Percentiles rank a stretch among this genome's conserved stretches.
phyloP scores from a whole-genome alignment of 805 yeast species.

The Yueomyces sinensis region DNA sequence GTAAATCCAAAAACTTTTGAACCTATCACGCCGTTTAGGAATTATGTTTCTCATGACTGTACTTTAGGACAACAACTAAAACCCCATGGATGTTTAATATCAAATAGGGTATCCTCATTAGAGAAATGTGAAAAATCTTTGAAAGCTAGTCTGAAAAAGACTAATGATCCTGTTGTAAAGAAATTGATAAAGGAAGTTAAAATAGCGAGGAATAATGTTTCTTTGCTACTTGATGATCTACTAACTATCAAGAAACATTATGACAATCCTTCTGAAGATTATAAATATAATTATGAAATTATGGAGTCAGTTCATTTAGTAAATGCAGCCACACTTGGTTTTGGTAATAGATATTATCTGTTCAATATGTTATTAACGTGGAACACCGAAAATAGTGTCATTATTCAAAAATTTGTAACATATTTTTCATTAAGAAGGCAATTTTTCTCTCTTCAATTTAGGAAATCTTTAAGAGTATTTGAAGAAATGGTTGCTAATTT shows the following conservation, averaged over 20 bases:
- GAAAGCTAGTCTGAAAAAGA: slow-evolving; percentile 13
- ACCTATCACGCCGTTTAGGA: slow-evolving; percentile 33
- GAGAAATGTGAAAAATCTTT: slow-evolving; percentile 6
- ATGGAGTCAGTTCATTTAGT: not conserved
- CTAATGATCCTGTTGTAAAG: slow-evolving; percentile 3
- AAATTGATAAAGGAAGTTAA: slow-evolving; percentile 6
- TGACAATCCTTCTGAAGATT: slow-evolving; percentile 4
- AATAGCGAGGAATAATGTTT: slow-evolving; percentile 8
- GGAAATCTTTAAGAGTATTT: slow-evolving; percentile 36
- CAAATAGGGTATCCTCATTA: slow-evolving; percentile 10
- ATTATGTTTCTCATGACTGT: slow-evolving; percentile 52
- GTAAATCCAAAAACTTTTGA: slow-evolving; percentile 26
- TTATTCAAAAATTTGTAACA: slow-evolving; percentile 45
- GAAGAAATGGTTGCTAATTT: slow-evolving; percentile 27
- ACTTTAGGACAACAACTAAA: slow-evolving; percentile 21
- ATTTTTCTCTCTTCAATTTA: slow-evolving; percentile 29
- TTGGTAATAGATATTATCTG: slow-evolving; percentile 51
- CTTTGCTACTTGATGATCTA: slow-evolving; percentile 12
- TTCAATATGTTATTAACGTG: slow-evolving; percentile 68
- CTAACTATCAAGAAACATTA: slow-evolving; percentile 19
- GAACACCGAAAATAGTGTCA: slow-evolving; percentile 58
- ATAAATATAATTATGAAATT: slow-evolving; percentile 1
- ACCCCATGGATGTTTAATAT: slow-evolving; percentile 11
- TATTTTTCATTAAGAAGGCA: slow-evolving; percentile 33
- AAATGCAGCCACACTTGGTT: slow-evolving; percentile 1